Percentiles rank a stretch among this genome's conserved stretches.
These are phyloP conservation scores for Nemania sp. DNA, from an alignment of 2,329 filamentous ascomycete species.

Conservation along the genomic window DNA sequence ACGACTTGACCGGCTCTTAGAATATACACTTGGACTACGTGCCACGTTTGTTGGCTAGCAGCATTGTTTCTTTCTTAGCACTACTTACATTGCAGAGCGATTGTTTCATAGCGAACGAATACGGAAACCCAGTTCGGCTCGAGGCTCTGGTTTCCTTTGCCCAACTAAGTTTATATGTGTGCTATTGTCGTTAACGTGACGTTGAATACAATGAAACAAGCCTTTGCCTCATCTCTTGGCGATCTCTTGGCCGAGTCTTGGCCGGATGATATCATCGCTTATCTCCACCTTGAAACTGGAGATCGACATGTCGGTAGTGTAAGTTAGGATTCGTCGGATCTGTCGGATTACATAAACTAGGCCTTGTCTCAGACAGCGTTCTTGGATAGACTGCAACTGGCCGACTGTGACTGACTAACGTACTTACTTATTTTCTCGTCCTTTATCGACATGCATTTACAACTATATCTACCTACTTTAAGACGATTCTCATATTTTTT, in stretches of 20 bases:
- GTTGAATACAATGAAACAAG: conserved; percentile 31
- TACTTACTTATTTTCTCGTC: too few relatives aligned
- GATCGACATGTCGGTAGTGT: background rate
- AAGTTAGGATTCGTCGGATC: too few relatives aligned
- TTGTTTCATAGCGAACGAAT: background rate
- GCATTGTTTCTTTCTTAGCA: background rate
- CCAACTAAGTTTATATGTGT: too few relatives aligned
- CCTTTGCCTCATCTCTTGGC: conserved; percentile 40
- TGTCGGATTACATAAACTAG: too few relatives aligned
- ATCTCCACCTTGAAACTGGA: background rate
- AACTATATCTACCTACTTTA: too few relatives aligned
- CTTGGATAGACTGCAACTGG: too few relatives aligned
- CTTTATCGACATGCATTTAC: too few relatives aligned
- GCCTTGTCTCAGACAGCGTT: too few relatives aligned
- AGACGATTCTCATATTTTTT: too few relatives aligned
- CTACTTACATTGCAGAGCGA: background rate
- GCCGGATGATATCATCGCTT: background rate
- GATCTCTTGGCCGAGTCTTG: conserved; percentile 38
- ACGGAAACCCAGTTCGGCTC: background rate
- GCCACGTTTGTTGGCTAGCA: background rate
- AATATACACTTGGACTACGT: background rate
- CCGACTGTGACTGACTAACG: too few relatives aligned
- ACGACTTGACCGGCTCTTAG: background rate
- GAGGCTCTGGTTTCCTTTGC: too few relatives aligned
- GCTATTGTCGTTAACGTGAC: conserved; percentile 7